Conservation (phyloP, 352 stramenopile species). For the Lagenidium giganteum region DNA sequence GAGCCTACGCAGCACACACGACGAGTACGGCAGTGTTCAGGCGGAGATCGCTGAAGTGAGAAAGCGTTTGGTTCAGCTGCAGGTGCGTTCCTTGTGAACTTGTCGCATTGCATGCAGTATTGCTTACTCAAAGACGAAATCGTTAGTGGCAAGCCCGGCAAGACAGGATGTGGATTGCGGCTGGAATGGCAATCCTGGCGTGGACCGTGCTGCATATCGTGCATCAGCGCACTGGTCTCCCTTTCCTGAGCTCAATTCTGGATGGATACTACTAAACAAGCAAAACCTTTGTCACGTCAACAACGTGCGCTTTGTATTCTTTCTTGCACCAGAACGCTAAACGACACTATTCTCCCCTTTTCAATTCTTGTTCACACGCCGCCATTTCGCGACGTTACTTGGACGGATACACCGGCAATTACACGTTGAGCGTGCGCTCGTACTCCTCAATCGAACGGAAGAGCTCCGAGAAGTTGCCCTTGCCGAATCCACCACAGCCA, state of each 20-base stretch:
- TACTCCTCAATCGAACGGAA: slow-evolving; percentile 93
- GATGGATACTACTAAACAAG: too few species aligned
- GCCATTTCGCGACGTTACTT: slow-evolving; percentile 1
- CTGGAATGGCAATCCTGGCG: slow-evolving; percentile 48
- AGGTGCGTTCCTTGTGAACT: slow-evolving; percentile 16
- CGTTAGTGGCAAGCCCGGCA: slow-evolving; percentile 68
- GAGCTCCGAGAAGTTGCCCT: slow-evolving; percentile 90
- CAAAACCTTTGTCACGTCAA: too few species aligned
- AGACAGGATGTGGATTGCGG: slow-evolving; percentile 76
- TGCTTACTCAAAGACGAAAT: too few species aligned
- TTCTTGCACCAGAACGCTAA: too few species aligned
- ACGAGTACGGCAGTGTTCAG: slow-evolving; percentile 55
- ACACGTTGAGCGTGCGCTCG: slow-evolving; percentile 80
- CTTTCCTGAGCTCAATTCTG: too few species aligned
- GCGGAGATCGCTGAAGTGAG: slow-evolving; percentile 50
- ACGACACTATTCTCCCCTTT: too few species aligned
- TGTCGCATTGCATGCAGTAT: too few species aligned
- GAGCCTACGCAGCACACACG: slow-evolving; percentile 54
- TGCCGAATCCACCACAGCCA: slow-evolving; percentile 86
- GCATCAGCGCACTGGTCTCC: slow-evolving; percentile 74
- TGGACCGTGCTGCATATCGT: slow-evolving; percentile 71
- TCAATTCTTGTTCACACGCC: not conserved
- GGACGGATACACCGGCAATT: slow-evolving; percentile 5
- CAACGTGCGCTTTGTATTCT: too few species aligned
- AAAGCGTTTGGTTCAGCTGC: slow-evolving; percentile 48